phyloP scores from a whole-genome alignment of 2,329 filamentous ascomycete genomes.

The Pseudocercospora fuligena region DNA sequence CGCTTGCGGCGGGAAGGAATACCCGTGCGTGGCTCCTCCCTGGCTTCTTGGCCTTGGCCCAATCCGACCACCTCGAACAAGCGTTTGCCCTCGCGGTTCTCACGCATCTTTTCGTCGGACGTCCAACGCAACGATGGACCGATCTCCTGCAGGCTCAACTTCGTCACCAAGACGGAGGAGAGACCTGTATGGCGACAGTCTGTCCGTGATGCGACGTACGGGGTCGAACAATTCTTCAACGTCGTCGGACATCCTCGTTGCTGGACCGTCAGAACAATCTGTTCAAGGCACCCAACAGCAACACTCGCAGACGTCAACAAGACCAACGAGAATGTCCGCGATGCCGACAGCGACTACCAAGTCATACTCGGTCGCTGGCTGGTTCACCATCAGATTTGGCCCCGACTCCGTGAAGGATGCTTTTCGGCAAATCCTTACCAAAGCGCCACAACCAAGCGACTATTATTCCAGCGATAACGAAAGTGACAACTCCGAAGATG shows the following conservation, averaged over 20 bases:
- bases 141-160: constrained; percentile 2
- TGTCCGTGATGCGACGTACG: constrained; percentile 21
- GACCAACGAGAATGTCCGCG: neutral
- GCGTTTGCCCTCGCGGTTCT: neutral
- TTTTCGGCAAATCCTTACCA: constrained; percentile 20
- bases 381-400: constrained; percentile 24
- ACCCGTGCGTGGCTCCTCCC: neutral
- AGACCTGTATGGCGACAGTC: constrained; percentile 6
- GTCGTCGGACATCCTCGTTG: constrained; percentile 37
- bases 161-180: constrained; percentile 23
- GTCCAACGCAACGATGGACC: constrained; percentile 10
- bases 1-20: constrained; percentile 4
- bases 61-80: constrained; percentile 1
- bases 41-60: neutral
- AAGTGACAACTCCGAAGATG: neutral
- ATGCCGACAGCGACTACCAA: neutral
- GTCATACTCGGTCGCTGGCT: constrained; percentile 12
- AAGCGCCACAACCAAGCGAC: constrained; percentile 2
- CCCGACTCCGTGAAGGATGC: constrained; percentile 18
- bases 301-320: neutral
- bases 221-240: constrained; percentile 30
- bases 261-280: constrained; percentile 18
- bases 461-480: neutral
- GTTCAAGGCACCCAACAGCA: neutral
- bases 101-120: neutral